phyloP scores from a whole-genome alignment of 306 rosid species.

The Cicer cuneatum region DNA sequence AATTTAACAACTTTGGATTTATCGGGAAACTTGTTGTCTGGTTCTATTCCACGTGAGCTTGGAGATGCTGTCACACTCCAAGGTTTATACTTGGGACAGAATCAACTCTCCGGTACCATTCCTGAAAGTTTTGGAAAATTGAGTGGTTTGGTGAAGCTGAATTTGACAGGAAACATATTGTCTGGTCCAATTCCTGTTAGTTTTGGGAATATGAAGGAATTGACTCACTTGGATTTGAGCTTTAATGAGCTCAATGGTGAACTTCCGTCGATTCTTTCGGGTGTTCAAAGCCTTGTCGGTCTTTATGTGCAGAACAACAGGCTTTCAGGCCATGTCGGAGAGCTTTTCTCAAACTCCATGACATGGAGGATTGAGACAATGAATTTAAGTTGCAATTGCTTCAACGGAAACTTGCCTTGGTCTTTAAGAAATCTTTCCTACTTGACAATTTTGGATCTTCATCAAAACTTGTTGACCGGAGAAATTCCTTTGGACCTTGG shows the following conservation, averaged over 20 bases:
- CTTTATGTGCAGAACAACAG: slow-evolving; percentile 82
- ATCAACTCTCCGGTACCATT: slow-evolving; percentile 66
- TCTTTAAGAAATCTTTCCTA: slow-evolving; percentile 81
- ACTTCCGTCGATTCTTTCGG: slow-evolving; percentile 79
- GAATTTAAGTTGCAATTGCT: slow-evolving; percentile 75
- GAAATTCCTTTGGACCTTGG: slow-evolving; percentile 85
- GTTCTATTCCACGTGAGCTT: slow-evolving; percentile 79
- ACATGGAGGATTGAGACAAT: slow-evolving; percentile 89
- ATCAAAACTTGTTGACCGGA: slow-evolving; percentile 70
- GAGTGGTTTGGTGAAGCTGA: slow-evolving; percentile 83
- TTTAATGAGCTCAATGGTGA: slow-evolving; percentile 71
- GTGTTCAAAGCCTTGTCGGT: slow-evolving; percentile 72
- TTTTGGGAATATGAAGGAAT: slow-evolving; percentile 69
- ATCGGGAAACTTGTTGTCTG: slow-evolving; percentile 77
- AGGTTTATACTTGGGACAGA: slow-evolving; percentile 81
- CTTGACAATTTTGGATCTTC: slow-evolving; percentile 84
- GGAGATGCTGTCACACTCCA: slow-evolving; percentile 77
- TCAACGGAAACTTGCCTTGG: slow-evolving; percentile 68
- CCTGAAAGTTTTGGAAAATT: slow-evolving; percentile 73
- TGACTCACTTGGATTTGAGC: slow-evolving; percentile 78
- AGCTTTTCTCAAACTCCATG: slow-evolving; percentile 68
- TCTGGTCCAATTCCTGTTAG: slow-evolving; percentile 70
- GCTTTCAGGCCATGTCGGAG: slow-evolving; percentile 65
- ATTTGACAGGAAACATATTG: slow-evolving; percentile 79
- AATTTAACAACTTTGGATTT: slow-evolving; percentile 91